Conservation (phyloP, 306 rosid genomes). For the Purshia tridentata region DNA sequence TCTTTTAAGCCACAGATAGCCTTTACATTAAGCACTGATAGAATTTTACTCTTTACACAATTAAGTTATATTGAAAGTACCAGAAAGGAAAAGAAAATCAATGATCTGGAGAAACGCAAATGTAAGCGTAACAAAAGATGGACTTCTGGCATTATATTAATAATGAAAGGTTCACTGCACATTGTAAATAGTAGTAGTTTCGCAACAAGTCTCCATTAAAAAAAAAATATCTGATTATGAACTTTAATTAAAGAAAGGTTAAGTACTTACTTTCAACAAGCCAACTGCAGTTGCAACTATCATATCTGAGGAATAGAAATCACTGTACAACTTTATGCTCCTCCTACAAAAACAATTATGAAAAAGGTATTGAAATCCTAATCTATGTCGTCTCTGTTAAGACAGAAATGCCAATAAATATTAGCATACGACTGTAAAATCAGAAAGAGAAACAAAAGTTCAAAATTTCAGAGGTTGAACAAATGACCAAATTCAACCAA, state of each 20-base stretch:
- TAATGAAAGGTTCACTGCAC: no score
- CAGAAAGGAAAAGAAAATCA: background rate
- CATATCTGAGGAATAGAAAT: slow-evolving; percentile 84
- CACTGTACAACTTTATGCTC: slow-evolving; percentile 78
- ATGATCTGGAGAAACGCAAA: background rate
- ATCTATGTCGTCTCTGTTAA: background rate
- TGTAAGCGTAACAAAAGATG: background rate
- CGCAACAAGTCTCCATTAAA: no score
- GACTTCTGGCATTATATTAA: no score
- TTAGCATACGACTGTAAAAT: background rate
- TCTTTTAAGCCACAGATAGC: background rate
- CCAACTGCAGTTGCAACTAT: slow-evolving; percentile 83
- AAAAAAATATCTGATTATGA: background rate
- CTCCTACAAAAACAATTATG: slow-evolving; percentile 46
- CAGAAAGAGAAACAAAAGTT: background rate
- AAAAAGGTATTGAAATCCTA: slow-evolving; percentile 2
- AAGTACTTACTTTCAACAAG: slow-evolving; percentile 59
- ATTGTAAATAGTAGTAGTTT: no score
- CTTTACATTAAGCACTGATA: background rate
- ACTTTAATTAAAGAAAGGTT: background rate
- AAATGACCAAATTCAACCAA: background rate
- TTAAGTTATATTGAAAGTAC: background rate
- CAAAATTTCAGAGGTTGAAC: background rate
- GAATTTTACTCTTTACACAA: background rate
- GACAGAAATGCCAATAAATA: background rate